Percentiles rank a stretch among this genome's conserved stretches.
Conservation (phyloP, 768 basidiomycete species). For the Psilocybe tampanensis region DNA sequence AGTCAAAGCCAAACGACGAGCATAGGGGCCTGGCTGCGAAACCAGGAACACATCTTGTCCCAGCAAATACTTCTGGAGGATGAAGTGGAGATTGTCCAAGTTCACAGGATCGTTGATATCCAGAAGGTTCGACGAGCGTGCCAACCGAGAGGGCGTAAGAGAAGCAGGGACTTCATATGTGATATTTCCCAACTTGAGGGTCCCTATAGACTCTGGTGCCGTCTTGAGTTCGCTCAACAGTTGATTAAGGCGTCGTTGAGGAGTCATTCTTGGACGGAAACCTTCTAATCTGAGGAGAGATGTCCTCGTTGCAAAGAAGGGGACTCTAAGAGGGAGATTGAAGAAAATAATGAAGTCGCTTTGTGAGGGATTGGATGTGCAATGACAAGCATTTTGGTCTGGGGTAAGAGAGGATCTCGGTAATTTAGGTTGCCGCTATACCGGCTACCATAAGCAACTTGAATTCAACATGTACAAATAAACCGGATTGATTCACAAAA, state of each 20-base stretch:
- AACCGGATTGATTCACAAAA: too few relatives aligned
- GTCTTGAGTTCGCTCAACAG: constrained; percentile 47
- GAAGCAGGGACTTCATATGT: constrained; percentile 55
- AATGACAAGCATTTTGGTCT: too few relatives aligned
- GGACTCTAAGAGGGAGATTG: too few relatives aligned
- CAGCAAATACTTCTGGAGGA: constrained; percentile 68
- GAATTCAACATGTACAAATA: too few relatives aligned
- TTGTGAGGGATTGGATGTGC: too few relatives aligned
- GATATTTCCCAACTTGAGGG: constrained; percentile 58
- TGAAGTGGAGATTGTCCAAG: constrained; percentile 60
- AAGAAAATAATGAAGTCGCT: too few relatives aligned
- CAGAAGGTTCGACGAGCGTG: constrained; percentile 46
- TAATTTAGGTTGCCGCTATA: too few relatives aligned
- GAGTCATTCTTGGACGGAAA: constrained; percentile 29
- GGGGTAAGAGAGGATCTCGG: too few relatives aligned
- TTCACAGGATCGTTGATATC: constrained; percentile 56
- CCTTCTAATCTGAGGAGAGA: background rate
- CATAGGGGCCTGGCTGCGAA: constrained; percentile 70
- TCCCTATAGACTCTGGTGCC: constrained; percentile 47
- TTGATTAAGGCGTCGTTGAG: constrained; percentile 50
- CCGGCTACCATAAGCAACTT: too few relatives aligned
- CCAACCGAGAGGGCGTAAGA: constrained; percentile 47
- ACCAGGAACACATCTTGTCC: constrained; percentile 70
- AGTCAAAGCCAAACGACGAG: constrained; percentile 60
- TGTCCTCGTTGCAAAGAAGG: too few relatives aligned